Percentiles rank a stretch among this genome's conserved stretches.
Evolutionary conservation across 192 early-diverging fungal species (phyloP).

Genomic region (Spizellomyces punctatus): DNA sequence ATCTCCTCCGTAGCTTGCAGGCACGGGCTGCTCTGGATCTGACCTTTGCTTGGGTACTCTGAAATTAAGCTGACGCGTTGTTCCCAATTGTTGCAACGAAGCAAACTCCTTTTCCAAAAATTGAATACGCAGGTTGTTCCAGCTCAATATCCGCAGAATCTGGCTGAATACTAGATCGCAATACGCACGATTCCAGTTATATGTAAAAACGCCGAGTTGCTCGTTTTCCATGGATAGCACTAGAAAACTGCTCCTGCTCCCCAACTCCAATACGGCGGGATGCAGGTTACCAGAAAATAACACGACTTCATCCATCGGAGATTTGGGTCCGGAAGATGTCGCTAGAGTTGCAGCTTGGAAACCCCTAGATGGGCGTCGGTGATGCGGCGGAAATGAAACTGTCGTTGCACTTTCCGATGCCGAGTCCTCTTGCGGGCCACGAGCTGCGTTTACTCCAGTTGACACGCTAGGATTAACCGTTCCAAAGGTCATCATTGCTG

Average conservation of each 20-base stretch:
- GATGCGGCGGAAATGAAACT: neutral
- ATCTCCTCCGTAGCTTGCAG: constrained; percentile 21
- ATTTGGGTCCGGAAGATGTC: constrained; percentile 2
- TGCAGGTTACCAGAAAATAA: constrained; percentile 36
- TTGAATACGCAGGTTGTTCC: constrained; percentile 54
- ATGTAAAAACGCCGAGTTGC: constrained; percentile 37
- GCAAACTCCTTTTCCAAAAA: constrained; percentile 36
- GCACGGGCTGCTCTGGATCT: neutral
- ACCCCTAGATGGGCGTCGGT: constrained; percentile 15
- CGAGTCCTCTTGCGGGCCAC: constrained; percentile 1
- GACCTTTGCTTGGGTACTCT: neutral
- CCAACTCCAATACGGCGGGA: constrained; percentile 27
- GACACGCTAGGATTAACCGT: neutral
- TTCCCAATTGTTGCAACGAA: constrained; percentile 8
- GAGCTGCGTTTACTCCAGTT: neutral
- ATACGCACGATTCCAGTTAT: constrained; percentile 45
- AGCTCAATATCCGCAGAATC: constrained; percentile 45
- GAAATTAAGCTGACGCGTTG: neutral
- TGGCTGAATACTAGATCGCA: constrained; percentile 41
- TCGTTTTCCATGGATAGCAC: constrained; percentile 36
- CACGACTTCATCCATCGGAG: constrained; percentile 36
- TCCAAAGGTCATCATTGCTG: neutral
- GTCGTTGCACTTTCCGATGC: constrained; percentile 4
- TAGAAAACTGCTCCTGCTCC: constrained; percentile 41
- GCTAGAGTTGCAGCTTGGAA: neutral